phyloP scores from a whole-genome alignment of 2,329 filamentous ascomycete species.

The Thielaviopsis populi region DNA sequence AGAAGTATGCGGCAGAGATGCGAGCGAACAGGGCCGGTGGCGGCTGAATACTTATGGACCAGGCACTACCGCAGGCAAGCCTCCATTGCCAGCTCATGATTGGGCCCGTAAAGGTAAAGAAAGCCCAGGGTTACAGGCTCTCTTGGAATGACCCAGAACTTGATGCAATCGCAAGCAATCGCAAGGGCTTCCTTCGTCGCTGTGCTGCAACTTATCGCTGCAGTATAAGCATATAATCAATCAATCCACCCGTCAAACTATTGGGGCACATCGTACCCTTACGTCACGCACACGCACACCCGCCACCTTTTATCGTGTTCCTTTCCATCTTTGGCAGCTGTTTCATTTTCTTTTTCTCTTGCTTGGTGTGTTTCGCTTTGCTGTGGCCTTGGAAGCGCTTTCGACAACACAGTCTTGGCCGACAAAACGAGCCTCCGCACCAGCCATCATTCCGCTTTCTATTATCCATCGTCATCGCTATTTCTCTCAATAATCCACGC shows the following conservation, averaged over 20 bases:
- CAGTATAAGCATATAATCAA: too few species aligned
- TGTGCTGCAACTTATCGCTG: neutral
- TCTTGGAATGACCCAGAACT: neutral
- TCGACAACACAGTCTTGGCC: neutral
- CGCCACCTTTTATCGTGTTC: neutral
- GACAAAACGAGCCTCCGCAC: neutral
- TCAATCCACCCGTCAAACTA: neutral
- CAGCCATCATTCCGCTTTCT: neutral
- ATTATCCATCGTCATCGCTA: neutral
- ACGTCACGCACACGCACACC: constrained; percentile 4
- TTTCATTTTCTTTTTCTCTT: neutral
- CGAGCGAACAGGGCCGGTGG: neutral
- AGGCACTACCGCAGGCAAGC: neutral
- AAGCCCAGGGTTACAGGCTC: neutral
- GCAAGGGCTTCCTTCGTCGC: neutral
- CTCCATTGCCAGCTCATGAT: neutral
- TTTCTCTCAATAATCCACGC: neutral
- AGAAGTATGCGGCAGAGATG: neutral
- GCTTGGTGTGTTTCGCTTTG: neutral
- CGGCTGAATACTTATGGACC: neutral
- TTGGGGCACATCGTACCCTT: neutral
- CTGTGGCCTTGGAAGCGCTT: neutral
- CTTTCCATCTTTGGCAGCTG: neutral
- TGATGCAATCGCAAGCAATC: neutral
- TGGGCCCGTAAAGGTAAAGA: neutral